Percentiles rank a stretch among this genome's conserved stretches.
Evolutionary conservation across 148 eudicot genomes (phyloP).

Genomic region (Cornus kousa): DNA sequence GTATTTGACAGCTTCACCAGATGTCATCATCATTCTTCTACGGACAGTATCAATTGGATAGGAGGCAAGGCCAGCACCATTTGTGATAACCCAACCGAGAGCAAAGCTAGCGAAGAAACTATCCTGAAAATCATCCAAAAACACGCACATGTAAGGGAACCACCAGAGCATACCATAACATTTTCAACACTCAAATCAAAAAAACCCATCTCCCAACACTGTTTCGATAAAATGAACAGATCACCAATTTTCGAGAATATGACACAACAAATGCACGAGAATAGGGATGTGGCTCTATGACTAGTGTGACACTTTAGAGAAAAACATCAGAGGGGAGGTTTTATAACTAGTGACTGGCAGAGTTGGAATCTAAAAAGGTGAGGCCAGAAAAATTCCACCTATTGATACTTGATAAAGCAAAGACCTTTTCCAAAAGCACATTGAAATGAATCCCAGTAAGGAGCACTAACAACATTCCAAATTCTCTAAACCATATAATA

Average conservation of each 20-base stretch:
- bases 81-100: constrained; percentile 72
- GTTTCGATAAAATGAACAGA: too few species aligned
- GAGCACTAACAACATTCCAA: background rate
- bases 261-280: background rate
- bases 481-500: too few species aligned
- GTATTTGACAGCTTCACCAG: constrained; percentile 82
- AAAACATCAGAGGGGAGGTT: background rate
- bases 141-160: constrained; percentile 1
- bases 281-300: background rate
- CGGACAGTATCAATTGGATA: constrained; percentile 74
- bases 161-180: background rate
- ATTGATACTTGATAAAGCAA: background rate
- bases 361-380: background rate
- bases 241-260: background rate
- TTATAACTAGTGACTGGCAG: background rate
- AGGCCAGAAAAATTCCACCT: background rate
- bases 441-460: background rate
- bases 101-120: constrained; percentile 70
- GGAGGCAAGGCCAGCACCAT: constrained; percentile 70
- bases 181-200: too few species aligned
- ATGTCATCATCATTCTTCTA: constrained; percentile 89
- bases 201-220: too few species aligned
- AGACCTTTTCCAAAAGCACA: background rate
- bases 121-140: constrained; percentile 47
- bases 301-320: too few species aligned